Evolutionary conservation across 2,329 filamentous ascomycete genomes (phyloP).

Genomic region (Xylaria sp.): DNA sequence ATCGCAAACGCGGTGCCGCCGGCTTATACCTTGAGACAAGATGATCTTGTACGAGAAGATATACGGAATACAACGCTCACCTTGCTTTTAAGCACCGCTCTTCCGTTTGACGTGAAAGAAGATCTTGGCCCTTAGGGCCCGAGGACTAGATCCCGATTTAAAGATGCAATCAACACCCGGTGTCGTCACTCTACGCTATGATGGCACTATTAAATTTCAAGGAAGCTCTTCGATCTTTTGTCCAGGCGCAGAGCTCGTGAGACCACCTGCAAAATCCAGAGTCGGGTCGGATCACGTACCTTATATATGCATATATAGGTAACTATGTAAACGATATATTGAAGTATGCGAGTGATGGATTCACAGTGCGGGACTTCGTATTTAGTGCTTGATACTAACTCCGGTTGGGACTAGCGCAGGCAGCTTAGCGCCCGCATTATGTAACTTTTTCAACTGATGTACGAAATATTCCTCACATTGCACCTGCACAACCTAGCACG

Average conservation of each 20-base stretch:
- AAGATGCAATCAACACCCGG: neutral
- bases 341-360: neutral
- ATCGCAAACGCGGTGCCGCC: neutral
- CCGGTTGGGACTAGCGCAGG: no score
- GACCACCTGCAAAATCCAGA: no score
- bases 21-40: neutral
- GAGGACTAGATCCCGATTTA: neutral
- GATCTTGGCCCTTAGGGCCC: neutral
- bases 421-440: neutral
- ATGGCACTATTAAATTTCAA: neutral
- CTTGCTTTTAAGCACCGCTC: neutral
- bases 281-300: neutral
- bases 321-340: neutral
- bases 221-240: neutral
- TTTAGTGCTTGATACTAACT: no score
- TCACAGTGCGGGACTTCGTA: neutral
- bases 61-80: slow-evolving; percentile 6
- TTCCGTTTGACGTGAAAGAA: neutral
- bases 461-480: neutral
- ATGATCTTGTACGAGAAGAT: neutral
- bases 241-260: no score
- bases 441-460: neutral
- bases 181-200: neutral
- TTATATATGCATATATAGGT: neutral
- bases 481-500: neutral